Conservation (phyloP, 768 basidiomycete genomes). For the Hypholoma sublateritium region DNA sequence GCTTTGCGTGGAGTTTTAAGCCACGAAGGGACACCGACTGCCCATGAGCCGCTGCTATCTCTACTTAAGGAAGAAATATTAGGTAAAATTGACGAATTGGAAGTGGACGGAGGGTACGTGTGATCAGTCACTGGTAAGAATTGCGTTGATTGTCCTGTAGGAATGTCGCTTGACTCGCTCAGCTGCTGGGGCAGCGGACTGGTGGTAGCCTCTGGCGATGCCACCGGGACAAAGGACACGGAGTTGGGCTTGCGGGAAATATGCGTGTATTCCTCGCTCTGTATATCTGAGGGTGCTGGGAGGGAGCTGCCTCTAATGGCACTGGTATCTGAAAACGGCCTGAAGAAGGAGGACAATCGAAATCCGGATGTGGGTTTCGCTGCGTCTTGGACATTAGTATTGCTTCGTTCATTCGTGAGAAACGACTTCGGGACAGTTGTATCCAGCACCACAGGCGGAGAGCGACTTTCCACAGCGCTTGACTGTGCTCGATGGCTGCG, state of each 20-base stretch:
- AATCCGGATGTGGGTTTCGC: slow-evolving; percentile 48
- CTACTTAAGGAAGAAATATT: slow-evolving; percentile 48
- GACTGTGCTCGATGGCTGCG: slow-evolving; percentile 45
- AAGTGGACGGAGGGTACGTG: slow-evolving; percentile 80
- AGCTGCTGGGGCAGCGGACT: slow-evolving; percentile 5
- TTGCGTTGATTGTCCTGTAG: slow-evolving; percentile 13
- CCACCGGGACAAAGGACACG: slow-evolving; percentile 62
- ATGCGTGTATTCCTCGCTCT: slow-evolving; percentile 70
- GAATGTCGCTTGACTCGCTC: slow-evolving; percentile 10
- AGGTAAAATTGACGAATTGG: slow-evolving; percentile 45
- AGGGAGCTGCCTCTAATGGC: slow-evolving; percentile 27
- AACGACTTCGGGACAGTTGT: slow-evolving; percentile 52
- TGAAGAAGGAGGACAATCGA: slow-evolving; percentile 62
- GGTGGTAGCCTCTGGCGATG: slow-evolving; percentile 33
- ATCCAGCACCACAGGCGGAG: slow-evolving; percentile 50
- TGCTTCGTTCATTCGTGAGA: slow-evolving; percentile 37
- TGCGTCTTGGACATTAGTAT: slow-evolving; percentile 34
- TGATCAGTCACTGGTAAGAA: slow-evolving; percentile 42
- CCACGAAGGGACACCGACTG: slow-evolving; percentile 73
- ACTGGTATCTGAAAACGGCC: slow-evolving; percentile 62
- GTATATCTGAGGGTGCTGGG: slow-evolving; percentile 26
- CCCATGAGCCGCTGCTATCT: slow-evolving; percentile 54
- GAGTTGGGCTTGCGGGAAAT: slow-evolving; percentile 53
- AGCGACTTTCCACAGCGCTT: slow-evolving; percentile 26
- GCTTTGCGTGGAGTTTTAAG: slow-evolving; percentile 50